Percentiles rank a stretch among this genome's conserved stretches.
These are phyloP conservation scores for Globisporangium canariense DNA, from an alignment of 352 stramenopile species.

Conservation along the genomic window DNA sequence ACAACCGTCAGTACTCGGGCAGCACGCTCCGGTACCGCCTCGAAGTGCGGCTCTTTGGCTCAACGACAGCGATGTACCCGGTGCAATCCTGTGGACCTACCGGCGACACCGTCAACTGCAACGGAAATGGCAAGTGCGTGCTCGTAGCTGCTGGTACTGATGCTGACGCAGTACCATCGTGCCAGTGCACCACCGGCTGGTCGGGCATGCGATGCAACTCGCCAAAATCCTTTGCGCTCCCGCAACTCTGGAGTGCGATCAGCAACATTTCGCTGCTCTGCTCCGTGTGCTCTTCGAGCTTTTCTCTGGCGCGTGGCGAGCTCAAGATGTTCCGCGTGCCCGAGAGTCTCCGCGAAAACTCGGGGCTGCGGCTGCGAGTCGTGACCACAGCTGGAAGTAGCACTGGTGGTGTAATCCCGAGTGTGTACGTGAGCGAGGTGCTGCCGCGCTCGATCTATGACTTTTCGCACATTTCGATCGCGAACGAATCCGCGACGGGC, in stretches of 20 bases:
- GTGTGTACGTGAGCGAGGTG: constrained; percentile 70
- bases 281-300: constrained; percentile 38
- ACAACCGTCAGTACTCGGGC: constrained; percentile 62
- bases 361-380: constrained; percentile 35
- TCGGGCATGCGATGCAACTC: constrained; percentile 58
- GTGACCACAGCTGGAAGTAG: neutral
- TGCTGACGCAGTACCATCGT: constrained; percentile 22
- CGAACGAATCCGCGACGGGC: constrained; percentile 7
- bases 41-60: constrained; percentile 34
- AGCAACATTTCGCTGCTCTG: constrained; percentile 51
- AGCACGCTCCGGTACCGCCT: constrained; percentile 40
- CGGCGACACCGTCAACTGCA: constrained; percentile 35
- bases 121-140: constrained; percentile 51
- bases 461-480: constrained; percentile 60
- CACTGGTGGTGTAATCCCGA: constrained; percentile 28
- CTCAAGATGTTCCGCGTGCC: constrained; percentile 66
- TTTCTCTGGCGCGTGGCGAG: constrained; percentile 43
- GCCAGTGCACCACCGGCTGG: constrained; percentile 61
- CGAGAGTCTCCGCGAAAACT: constrained; percentile 49
- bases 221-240: constrained; percentile 47
- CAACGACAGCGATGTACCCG: constrained; percentile 21
- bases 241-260: constrained; percentile 56
- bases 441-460: constrained; percentile 72
- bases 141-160: constrained; percentile 16
- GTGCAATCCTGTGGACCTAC: constrained; percentile 18